Evolutionary conservation across 306 rosid genomes (phyloP), one percentile per base, ranked within the genome.

Genomic region (Quercus agrifolia): DNA sequence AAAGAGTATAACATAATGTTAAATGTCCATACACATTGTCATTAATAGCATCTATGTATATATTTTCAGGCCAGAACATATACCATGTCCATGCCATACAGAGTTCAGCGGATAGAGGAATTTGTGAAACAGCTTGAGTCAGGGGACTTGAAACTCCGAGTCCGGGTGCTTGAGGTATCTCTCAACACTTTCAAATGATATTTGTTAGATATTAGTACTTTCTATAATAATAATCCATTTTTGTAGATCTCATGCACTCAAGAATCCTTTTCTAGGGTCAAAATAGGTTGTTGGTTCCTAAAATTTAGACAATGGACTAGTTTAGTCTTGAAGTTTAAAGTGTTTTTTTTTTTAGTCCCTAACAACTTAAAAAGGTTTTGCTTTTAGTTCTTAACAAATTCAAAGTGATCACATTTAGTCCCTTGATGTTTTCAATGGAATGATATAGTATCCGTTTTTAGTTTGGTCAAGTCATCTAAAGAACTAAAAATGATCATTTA

Each of bases 41-140:
- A 38, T 68, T 74, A 51, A 72, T 13, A 14, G 10, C 56, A 6
- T 30, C 35, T 21, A 6, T 71, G 77, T 8, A 54, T 70, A 80
- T 59, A 79, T 63, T 83, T 77, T 70, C 79, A 95, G 98, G 99
- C 90, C 13, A 87, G 98, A 91, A 85, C 85, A 77, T 85, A 86
- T 78, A 83, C 99, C 56, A 89, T 96, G 31, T 93, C 99, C 82
- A 96, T 96, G 99, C 99, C 99, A 63, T 96, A 83, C 83, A 90
- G 96, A 88, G 94, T 96, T 77, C 98, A 95, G 84, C 85, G 79
- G 70, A 96, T 96, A 69, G 98, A 96, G 85, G 98, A 93, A 81
- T 90, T 96, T 82, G 92, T 90, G 67, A 83, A 93, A 73, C 91
- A 96, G 83, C 93, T 96, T 2, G 99, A 96, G 68, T 84, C 88